Evolutionary conservation across 208 protist species (phyloP), one percentile per base, ranked within the genome.

Genomic region (Acanthamoeba triangularis): DNA sequence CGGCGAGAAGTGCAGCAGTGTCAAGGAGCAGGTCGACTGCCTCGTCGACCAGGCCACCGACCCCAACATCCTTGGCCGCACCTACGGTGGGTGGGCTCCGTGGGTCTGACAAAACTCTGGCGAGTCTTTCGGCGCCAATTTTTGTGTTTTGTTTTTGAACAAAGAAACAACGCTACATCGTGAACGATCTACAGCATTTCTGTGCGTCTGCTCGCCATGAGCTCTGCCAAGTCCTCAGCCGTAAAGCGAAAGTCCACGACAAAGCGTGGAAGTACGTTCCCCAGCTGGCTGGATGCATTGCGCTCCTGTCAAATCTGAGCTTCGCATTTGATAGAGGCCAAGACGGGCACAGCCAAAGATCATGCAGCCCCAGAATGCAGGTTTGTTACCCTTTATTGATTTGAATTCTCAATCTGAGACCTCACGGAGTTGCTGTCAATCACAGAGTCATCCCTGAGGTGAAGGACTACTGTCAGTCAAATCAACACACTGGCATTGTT

Each of bases 1-100:
- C 44, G 91, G 91, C 14, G 84, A 87, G 74, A 63, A 30, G 59
- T 92, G 94, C 85, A 23, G 35, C 41, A 76, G 37, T 41, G 94
- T 95, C 10, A 90, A 91, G 61, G 94, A 95, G 61, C 80, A 95
- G 54, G 97, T 99, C 0, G 96, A 98, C 30, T 98, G 97, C 94
- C 95, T 99, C 28, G 90, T 99, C 49, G 98, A 98, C 74, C 95
- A 98, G 65, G 97, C 98, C 18, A 98, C 98, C 25, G 98, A 99
- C 90, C 90, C 93, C n/a, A 98, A 98, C 84, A 97, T 99, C 35
- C 56, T 99, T 0, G 97, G 97, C 23, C 96, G 98, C 69, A 96
- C 96, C 0, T 99, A 96, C 94, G 59, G 82, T 25, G 97, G 97
- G 41, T 97, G 97, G 97, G 82, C 85, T 20, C 69, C 90, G 35